Evolutionary conservation across 352 stramenopile genomes (phyloP), one percentile per base, ranked within the genome.

Genomic region (Globisporangium solare): DNA sequence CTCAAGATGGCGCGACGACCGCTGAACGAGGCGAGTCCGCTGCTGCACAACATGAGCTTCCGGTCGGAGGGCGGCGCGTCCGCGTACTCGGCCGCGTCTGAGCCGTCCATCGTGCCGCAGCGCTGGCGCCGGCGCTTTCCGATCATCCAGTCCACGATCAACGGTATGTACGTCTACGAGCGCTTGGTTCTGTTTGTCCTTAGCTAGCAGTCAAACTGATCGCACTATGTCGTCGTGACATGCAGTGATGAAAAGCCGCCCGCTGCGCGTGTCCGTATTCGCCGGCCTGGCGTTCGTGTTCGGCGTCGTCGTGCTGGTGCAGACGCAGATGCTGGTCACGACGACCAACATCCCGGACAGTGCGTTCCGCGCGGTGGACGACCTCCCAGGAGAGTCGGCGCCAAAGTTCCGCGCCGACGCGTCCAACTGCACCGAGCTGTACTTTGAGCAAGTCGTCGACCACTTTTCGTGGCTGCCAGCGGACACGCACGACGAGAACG

Each of bases 381-480:
- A 62, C 6, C n/a, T 63, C 8, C 35, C 50, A 3, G 56, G 51
- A n/a, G 27, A 49, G 17, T 13, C 37, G 11, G 51, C 47, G 31
- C 62, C 35, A 4, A 54, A 31, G 8, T 39, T 89, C 22, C 60
- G 35, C 12, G 74, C 79, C 14, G 68, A 83, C 51, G 63, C 77
- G 17, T 71, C 66, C 47, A 93, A 95, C 68, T 96, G 89, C 68
- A 81, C 81, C 0, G 73, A 92, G 67, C 60, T 74, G n/a, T 97
- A 72, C 72, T 89, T 97, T 50, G 76, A 92, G 47, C 91, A 97
- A 61, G 74, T 72, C 10, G 71, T 97, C 20, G 90, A 97, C 56
- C 90, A 97, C 65, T 97, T 97, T 56, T 73, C 82, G 49, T 91
- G 79, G 68, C 70, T 83, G 3, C 51, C 60, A 7, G 48, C 40